Percentiles rank a stretch among this genome's conserved stretches.
phyloP scores from a whole-genome alignment of 208 protist species.

The Trypanosoma conorhini region DNA sequence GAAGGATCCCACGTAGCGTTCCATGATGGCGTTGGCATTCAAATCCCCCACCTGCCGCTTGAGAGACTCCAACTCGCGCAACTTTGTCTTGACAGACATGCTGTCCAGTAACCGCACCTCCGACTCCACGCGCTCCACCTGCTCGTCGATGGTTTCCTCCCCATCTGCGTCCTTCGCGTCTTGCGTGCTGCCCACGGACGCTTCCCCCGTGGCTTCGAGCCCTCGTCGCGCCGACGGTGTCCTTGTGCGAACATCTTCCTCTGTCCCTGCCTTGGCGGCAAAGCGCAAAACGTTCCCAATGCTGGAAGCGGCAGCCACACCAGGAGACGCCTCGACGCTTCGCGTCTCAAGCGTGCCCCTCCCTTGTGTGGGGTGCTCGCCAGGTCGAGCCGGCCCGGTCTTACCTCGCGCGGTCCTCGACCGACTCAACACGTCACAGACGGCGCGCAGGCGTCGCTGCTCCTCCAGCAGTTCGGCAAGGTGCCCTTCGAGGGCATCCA shows the following conservation, averaged over 20 bases:
- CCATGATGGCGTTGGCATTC: conserved; percentile 37
- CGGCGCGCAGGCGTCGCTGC: conserved; percentile 45
- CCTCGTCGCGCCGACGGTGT: background rate
- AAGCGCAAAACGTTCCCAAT: conserved; percentile 31
- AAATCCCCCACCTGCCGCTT: conserved; percentile 47
- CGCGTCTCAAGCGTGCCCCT: background rate
- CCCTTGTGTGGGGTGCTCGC: background rate
- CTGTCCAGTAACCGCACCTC: conserved; percentile 39
- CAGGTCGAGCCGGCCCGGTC: background rate
- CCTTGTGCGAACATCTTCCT: conserved; percentile 9
- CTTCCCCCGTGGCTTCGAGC: background rate
- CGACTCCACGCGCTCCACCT: conserved; percentile 41
- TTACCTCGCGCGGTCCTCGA: conserved; percentile 34
- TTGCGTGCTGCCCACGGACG: conserved; percentile 4
- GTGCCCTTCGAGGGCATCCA: conserved; percentile 47
- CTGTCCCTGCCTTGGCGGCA: conserved; percentile 24
- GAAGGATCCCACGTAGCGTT: conserved; percentile 38
- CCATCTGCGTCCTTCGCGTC: background rate
- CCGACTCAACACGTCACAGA: conserved; percentile 36
- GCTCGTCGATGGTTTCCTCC: conserved; percentile 35
- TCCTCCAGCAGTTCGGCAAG: conserved; percentile 43
- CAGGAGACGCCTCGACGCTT: background rate
- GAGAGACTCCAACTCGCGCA: conserved; percentile 56
- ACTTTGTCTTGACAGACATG: conserved; percentile 53
- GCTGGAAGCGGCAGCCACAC: background rate